phyloP scores from a whole-genome alignment of 257 asterid genomes.

The Plantago major region DNA sequence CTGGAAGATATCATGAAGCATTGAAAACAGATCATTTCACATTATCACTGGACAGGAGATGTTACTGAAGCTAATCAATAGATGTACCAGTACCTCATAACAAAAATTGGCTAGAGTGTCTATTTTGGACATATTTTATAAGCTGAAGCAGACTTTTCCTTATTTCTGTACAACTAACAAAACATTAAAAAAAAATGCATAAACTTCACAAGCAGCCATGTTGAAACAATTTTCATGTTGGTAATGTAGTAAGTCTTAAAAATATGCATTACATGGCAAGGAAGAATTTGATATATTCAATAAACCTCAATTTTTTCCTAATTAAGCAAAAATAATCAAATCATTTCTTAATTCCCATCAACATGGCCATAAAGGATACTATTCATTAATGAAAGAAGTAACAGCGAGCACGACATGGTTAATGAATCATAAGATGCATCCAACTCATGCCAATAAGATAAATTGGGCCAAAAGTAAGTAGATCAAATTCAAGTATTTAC shows the following conservation, averaged over 20 bases:
- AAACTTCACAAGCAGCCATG: not conserved
- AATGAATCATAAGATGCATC: not conserved
- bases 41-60: not conserved
- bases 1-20: conserved; percentile 4
- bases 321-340: not conserved
- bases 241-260: not conserved
- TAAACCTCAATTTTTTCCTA: not conserved
- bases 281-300: not conserved
- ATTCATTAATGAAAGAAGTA: not conserved
- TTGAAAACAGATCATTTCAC: not conserved
- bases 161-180: conserved; percentile 1
- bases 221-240: not conserved
- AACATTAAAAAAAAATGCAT: not conserved
- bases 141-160: conserved; percentile 2
- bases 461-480: not conserved
- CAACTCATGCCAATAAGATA: not conserved
- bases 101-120: not conserved
- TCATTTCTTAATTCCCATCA: not conserved
- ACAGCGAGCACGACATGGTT: not conserved
- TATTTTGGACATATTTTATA: not conserved
- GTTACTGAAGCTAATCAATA: not conserved
- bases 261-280: not conserved
- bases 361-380: not conserved
- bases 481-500: not conserved
- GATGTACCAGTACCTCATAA: conserved; percentile 1